Percentiles rank a stretch among this genome's conserved stretches.
These are phyloP conservation scores for Haberlea rhodopensis DNA, from an alignment of 257 asterid species.

Conservation along the genomic window DNA sequence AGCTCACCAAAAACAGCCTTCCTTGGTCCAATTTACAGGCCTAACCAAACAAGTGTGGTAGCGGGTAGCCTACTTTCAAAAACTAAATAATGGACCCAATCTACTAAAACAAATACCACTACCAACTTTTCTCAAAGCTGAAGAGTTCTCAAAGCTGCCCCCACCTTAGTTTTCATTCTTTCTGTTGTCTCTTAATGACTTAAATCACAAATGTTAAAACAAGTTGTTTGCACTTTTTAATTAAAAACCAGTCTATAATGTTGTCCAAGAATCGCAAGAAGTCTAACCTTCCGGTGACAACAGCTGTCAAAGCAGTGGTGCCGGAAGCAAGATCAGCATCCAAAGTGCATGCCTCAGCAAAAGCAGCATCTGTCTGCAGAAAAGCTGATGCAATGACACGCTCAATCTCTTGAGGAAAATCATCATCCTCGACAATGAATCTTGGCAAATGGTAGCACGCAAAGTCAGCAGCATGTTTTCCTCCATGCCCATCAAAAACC, in stretches of 20 bases:
- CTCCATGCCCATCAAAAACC: slow-evolving; percentile 99
- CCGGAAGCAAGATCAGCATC: slow-evolving; percentile 94
- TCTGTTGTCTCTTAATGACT: neutral
- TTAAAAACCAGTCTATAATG: neutral
- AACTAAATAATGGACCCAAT: too few species aligned
- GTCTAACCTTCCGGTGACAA: slow-evolving; percentile 76
- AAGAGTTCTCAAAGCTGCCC: too few species aligned
- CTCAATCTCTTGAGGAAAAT: slow-evolving; percentile 71
- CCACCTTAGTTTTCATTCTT: neutral
- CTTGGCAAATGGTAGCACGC: slow-evolving; percentile 81
- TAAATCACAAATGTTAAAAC: too few species aligned
- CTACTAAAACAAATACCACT: too few species aligned
- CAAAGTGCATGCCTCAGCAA: slow-evolving; percentile 80
- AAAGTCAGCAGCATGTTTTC: slow-evolving; percentile 96
- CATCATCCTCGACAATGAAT: slow-evolving; percentile 64
- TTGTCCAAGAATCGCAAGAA: neutral
- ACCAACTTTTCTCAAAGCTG: too few species aligned
- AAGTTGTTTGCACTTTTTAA: slow-evolving; percentile 3
- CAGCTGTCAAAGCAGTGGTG: slow-evolving; percentile 92
- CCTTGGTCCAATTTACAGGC: neutral
- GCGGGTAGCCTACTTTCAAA: neutral
- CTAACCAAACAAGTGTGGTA: neutral
- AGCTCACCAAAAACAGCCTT: neutral
- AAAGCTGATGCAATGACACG: slow-evolving; percentile 76
- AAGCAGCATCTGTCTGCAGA: slow-evolving; percentile 79